Evolutionary conservation across 78 protist genomes (phyloP), one percentile per base, ranked within the genome.

Genomic region (Dictyostelium purpureum): DNA sequence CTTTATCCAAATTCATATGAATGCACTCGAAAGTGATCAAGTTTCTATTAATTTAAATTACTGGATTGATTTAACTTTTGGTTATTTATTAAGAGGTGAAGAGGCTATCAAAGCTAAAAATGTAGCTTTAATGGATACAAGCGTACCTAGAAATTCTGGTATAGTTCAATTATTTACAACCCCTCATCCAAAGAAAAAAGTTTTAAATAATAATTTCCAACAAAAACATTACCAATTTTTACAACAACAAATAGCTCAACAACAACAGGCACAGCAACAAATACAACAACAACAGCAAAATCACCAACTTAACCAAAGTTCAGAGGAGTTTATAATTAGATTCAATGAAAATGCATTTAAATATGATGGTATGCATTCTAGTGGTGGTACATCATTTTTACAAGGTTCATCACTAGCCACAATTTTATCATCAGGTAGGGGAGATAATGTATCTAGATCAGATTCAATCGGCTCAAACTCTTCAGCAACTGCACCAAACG

Each of bases 1-100:
- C 9, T 85, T 90, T 76, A 99, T 98, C 37, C n/a, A 95, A 2
- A 95, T 43, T 14, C 88, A 94, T 77, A 96, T 98, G 88, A 96
- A 95, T 61, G 45, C 87, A 33, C 89, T 98, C 24, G 99, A 99
- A 83, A 49, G 87, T 4, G 97, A 85, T 9, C 70, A 87, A 69
- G 99, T 98, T n/a, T 71, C 97, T 0, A 75, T 21, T 28, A 63
- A 94, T 31, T 81, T 99, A 79, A 97, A 97, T 69, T 11, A 56
- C n/a, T 99, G 99, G 99, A 96, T 99, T 28, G 99, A 99, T 78
- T 94, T 99, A 56, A 93, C 96, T 59, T 99, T 98, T 81, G 99
- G 99, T 45, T 73, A 42, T 77, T 70, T 93, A 37, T 98, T 96
- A 80, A 28, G 61, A 5, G 98, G 98, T 18, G 59, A 26, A 24